Evolutionary conservation across 345 rosid species (phyloP).

Genomic region (Populus simonii): DNA sequence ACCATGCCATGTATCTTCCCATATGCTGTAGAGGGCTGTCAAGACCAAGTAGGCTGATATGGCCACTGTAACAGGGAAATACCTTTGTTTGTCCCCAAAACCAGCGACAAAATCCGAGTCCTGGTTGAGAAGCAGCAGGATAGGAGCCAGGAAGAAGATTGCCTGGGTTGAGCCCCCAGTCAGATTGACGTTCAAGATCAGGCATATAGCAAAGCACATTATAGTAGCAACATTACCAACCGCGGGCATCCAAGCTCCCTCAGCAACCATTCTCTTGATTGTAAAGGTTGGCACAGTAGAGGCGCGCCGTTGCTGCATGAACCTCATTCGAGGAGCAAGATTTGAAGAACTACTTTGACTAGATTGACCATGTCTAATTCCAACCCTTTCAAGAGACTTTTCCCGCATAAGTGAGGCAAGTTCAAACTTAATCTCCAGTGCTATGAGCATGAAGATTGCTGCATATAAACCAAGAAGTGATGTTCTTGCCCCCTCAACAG

Average conservation of each 20-base stretch:
- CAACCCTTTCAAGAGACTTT: constrained; percentile 69
- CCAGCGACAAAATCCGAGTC: constrained; percentile 96
- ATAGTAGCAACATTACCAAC: constrained; percentile 91
- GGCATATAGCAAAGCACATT: constrained; percentile 95
- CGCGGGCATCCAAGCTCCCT: constrained; percentile 99
- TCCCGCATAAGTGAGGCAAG: constrained; percentile 91
- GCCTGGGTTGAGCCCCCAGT: constrained; percentile 94
- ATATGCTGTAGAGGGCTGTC: constrained; percentile 60
- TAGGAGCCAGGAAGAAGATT: constrained; percentile 93
- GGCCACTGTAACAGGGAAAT: constrained; percentile 78
- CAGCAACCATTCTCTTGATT: constrained; percentile 87
- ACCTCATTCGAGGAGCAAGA: constrained; percentile 75
- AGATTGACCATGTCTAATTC: constrained; percentile 57
- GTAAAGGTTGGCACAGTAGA: constrained; percentile 68
- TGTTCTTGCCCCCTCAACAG: constrained; percentile 98
- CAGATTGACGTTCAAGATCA: constrained; percentile 73
- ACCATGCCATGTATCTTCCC: constrained; percentile 94
- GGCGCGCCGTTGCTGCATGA: constrained; percentile 89
- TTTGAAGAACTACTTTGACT: constrained; percentile 49
- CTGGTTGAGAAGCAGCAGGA: constrained; percentile 92
- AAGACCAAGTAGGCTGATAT: constrained; percentile 75
- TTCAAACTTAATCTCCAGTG: constrained; percentile 88
- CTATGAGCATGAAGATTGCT: constrained; percentile 94
- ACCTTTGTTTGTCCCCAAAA: constrained; percentile 96
- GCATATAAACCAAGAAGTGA: constrained; percentile 98